Evolutionary conservation across 352 stramenopile genomes (phyloP), one percentile per base, ranked within the genome.

Genomic region (Peronospora belbahrii): DNA sequence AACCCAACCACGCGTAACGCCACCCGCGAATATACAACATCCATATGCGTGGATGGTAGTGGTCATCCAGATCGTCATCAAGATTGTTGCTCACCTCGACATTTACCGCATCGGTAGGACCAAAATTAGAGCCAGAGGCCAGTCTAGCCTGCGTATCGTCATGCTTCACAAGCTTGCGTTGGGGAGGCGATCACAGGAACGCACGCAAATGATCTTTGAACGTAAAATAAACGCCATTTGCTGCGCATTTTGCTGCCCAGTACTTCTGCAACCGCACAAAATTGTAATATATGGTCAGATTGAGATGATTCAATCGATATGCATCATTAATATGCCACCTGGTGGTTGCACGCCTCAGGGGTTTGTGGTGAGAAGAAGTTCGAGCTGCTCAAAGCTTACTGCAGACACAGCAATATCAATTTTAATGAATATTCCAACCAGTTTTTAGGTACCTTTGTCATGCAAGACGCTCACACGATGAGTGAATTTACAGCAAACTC

Each of bases 361-460:
- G 84, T 59, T 32, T 88, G 45, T 61, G 48, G 81, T 89, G 10
- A 89, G 45, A 7, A 91, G 77, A 28, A 87, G 70, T 51, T 94
- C 82, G 0, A 90, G 62, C 41, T 94, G 66, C 49, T 94, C 79
- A 45, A 91, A 91, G 50, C 83, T 94, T 36, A 83, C 79, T 89
- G 37, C 14, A 19, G 20, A 19, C 23, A 43, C 27, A 42, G 24
- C 8, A 44, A 36, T 31, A 35, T 2, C 15, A 44, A 23, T 28
- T 15, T 6, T 35, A 6, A 23, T 2, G 14, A 15, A 6, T n/a
- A n/a, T n/a, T n/a, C n/a, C 11, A 36, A 46, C 8, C 25, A 15
- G 10, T 15, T 31, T 9, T 0, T 6, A 20, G 15, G 17, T 13
- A 11, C 2, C 5, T 9, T n/a, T 7, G 35, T 34, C 18, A 13